phyloP scores from a whole-genome alignment of 768 basidiomycete genomes.

The Tricholoma furcatifolium region DNA sequence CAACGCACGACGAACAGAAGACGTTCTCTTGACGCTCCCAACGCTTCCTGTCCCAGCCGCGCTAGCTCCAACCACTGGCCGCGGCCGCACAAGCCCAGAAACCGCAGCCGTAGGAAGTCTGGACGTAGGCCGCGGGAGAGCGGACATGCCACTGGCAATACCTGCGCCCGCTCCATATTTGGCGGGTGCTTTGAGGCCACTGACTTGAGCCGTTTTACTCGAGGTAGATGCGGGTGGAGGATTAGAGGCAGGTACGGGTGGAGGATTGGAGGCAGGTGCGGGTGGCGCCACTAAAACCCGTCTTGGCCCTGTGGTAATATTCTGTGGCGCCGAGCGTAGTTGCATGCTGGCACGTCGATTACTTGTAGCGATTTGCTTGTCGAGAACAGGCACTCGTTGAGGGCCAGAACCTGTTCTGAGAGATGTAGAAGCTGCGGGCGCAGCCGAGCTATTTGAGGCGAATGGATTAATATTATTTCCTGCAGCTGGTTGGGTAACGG shows the following conservation, averaged over 20 bases:
- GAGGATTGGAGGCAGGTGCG: constrained; percentile 4
- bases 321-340: constrained; percentile 3
- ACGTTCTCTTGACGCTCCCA: background rate
- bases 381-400: constrained; percentile 31
- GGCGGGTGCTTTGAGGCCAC: constrained; percentile 14
- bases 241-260: constrained; percentile 1
- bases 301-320: constrained; percentile 13
- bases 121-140: constrained; percentile 18
- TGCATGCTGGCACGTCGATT: constrained; percentile 1
- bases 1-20: constrained; percentile 12
- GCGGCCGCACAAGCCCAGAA: constrained; percentile 12
- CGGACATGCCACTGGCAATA: constrained; percentile 8
- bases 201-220: constrained; percentile 8
- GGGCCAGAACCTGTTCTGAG: constrained; percentile 27
- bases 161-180: constrained; percentile 10
- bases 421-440: constrained; percentile 1
- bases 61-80: background rate
- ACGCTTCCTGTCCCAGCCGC: background rate
- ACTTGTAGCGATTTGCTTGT: constrained; percentile 4
- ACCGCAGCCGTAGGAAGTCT: constrained; percentile 13
- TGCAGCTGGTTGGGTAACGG: background rate
- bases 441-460: constrained; percentile 1
- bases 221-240: constrained; percentile 2
- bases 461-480: background rate
- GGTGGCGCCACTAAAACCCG: constrained; percentile 11